These are phyloP conservation scores for Microstegium vimineum DNA, from an alignment of 176 grass and related monocot species.

Conservation along the genomic window DNA sequence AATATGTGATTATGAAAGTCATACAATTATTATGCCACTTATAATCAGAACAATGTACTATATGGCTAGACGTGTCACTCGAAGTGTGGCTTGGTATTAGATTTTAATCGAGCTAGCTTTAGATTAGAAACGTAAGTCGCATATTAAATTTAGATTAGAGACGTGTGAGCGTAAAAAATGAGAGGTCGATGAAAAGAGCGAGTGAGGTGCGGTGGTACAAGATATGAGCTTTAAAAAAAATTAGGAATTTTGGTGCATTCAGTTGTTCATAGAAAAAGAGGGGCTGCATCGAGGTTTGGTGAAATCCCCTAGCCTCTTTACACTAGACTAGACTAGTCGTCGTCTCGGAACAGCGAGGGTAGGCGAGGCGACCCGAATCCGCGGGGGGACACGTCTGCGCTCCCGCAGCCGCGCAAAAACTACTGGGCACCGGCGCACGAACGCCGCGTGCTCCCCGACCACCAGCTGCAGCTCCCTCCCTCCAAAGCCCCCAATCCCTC, in stretches of 20 bases:
- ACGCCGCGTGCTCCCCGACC: slow-evolving; percentile 29
- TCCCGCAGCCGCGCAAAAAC: slow-evolving; percentile 54
- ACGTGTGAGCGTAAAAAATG: too few species aligned
- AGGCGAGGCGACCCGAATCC: background rate
- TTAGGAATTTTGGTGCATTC: too few species aligned
- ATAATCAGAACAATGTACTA: too few species aligned
- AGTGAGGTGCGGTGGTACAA: too few species aligned
- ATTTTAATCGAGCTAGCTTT: background rate
- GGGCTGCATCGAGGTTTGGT: background rate
- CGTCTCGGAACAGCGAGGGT: background rate
- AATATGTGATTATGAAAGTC: too few species aligned
- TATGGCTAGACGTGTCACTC: too few species aligned
- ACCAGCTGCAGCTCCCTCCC: slow-evolving; percentile 13
- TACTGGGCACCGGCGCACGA: slow-evolving; percentile 36
- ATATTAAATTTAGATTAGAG: background rate
- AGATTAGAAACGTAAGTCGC: background rate
- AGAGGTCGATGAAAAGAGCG: too few species aligned
- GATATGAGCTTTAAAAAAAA: too few species aligned
- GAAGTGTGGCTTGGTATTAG: too few species aligned
- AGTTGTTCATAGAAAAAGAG: background rate
- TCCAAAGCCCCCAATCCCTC: background rate
- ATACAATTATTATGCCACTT: too few species aligned
- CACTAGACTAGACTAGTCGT: background rate
- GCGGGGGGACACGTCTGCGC: slow-evolving; percentile 34
- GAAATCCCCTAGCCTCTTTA: background rate